Evolutionary conservation across 1,139 yeast genomes (phyloP).

Genomic region (Yamadazyma atlantica): DNA sequence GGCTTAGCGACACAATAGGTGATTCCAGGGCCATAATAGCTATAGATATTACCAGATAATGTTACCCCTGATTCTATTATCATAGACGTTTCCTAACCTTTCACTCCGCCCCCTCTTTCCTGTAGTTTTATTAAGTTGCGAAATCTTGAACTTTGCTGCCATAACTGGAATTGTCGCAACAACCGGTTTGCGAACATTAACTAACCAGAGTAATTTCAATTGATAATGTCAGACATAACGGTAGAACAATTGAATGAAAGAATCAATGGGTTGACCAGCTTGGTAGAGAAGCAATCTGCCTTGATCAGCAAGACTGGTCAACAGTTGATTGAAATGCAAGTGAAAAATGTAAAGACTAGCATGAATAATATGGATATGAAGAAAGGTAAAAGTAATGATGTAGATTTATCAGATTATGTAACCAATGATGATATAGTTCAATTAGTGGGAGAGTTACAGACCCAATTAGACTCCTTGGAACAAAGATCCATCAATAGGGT

Average conservation of each 20-base stretch:
- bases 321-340: slow-evolving; percentile 68
- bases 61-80: too few species aligned
- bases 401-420: slow-evolving; percentile 62
- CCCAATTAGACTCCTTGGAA: slow-evolving; percentile 73
- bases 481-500: slow-evolving; percentile 63
- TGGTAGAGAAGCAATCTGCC: slow-evolving; percentile 49
- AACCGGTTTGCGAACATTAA: too few species aligned
- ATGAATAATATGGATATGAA: slow-evolving; percentile 30
- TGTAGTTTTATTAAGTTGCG: too few species aligned
- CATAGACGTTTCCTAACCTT: too few species aligned
- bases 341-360: slow-evolving; percentile 44
- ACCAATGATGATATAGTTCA: slow-evolving; percentile 83
- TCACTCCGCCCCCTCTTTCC: too few species aligned
- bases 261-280: slow-evolving; percentile 16
- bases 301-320: slow-evolving; percentile 65
- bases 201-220: neutral
- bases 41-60: too few species aligned
- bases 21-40: too few species aligned
- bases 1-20: too few species aligned
- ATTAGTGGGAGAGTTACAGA: slow-evolving; percentile 84
- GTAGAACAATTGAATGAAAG: slow-evolving; percentile 13
- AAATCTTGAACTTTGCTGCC: too few species aligned
- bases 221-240: slow-evolving; percentile 4
- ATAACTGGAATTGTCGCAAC: too few species aligned
- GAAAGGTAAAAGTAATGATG: slow-evolving; percentile 13